Percentiles rank a stretch among this genome's conserved stretches.
These are phyloP conservation scores for Fusarium mexicanum DNA, from an alignment of 2,329 filamentous ascomycete genomes.

Conservation along the genomic window DNA sequence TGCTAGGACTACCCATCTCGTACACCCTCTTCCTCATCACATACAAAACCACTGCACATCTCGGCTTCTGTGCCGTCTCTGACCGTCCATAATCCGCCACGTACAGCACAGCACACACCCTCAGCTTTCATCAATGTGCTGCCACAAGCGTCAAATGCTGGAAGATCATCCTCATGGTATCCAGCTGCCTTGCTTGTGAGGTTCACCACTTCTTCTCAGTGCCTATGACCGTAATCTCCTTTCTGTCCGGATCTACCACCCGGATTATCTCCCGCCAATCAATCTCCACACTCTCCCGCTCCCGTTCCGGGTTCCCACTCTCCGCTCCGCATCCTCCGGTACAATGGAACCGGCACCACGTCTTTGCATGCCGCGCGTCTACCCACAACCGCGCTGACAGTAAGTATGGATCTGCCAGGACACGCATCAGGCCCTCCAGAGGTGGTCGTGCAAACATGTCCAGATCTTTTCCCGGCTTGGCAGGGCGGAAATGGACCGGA, in stretches of 20 bases:
- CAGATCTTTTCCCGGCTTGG: constrained; percentile 19
- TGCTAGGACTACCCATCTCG: constrained; percentile 2
- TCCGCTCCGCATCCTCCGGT: constrained; percentile 30
- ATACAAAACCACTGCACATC: constrained; percentile 15
- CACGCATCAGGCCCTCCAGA: constrained; percentile 49
- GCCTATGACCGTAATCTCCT: constrained; percentile 37
- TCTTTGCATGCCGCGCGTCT: constrained; percentile 47
- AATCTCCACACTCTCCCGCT: constrained; percentile 33
- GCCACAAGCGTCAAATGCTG: constrained; percentile 5
- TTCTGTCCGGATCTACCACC: constrained; percentile 45
- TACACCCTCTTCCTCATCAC: constrained; percentile 26
- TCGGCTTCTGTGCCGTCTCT: constrained; percentile 30
- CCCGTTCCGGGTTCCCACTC: constrained; percentile 9
- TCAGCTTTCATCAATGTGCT: constrained; percentile 9
- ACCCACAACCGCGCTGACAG: constrained; percentile 52
- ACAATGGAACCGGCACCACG: constrained; percentile 56
- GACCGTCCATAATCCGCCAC: constrained; percentile 23
- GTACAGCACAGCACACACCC: constrained; percentile 22
- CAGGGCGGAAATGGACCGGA: constrained; percentile 1
- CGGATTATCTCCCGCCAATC: constrained; percentile 47
- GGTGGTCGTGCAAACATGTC: constrained; percentile 44
- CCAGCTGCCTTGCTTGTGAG: neutral
- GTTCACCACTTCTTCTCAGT: constrained; percentile 26
- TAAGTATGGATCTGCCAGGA: constrained; percentile 58
- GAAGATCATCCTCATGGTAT: neutral